Base-by-base conservation (phyloP, 2,329 filamentous ascomycete genomes). In the Amphichorda felina region DNA sequence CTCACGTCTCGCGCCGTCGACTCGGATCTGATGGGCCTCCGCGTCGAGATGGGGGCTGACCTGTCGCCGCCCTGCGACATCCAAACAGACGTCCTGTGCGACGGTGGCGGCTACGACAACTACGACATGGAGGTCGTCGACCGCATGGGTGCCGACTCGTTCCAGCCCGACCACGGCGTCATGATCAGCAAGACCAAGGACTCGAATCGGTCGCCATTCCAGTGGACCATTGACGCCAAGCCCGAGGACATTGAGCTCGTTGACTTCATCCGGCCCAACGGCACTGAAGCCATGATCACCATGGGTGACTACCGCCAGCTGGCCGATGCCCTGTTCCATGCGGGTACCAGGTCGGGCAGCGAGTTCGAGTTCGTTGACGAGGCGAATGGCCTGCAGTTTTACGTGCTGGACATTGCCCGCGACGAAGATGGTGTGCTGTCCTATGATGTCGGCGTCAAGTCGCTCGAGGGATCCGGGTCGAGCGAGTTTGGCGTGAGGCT, bases 171-270 rank as follows among this genome's bases (percentile, higher is more conserved):
- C 40, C 56, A 59, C 0, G 68, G 68, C 6, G 68, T 72, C 32
- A 60, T 70, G 58, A 61, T 72, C 34, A 66, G 59, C 55, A 72
- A 72, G 54, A 66, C 64, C 16, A 70, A 67, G 49, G 56, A 66
- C 38, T 41, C 38, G 14, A 62, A 62, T 41, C 41, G 43, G 4
- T 47, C 56, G 41, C 68, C 68, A 0, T 71, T 71, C 55, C 67
- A 72, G 40, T 72, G 68, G 67, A 59, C 59, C 17, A 66, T 72
- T 27, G 68, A 72, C 40, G 68, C 68, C 2, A 69, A 71, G 46
- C 67, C 68, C 1, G 53, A 70, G 40, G 67, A 72, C 38, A 66
- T 71, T 33, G 47, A 54, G 8, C 56, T 70, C 1, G 49, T 69
- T 5, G 67, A 72, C 43, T 72, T 69, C 41, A 51, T 59, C 44